These are phyloP conservation scores for Aspergillus spinulosporus DNA, from an alignment of 2,329 filamentous ascomycete genomes.

Conservation along the genomic window DNA sequence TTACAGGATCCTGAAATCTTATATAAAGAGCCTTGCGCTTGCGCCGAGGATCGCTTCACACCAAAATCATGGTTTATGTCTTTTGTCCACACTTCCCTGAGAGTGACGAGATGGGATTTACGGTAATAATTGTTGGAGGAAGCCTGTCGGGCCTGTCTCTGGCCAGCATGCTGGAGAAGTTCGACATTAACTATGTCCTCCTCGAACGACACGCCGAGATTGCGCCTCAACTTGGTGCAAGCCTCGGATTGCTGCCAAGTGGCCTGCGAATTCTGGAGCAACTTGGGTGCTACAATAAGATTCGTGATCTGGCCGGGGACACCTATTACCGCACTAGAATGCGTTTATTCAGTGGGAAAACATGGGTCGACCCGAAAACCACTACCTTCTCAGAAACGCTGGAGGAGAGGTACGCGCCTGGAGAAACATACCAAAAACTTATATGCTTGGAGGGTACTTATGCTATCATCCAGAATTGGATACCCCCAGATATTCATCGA, in stretches of 20 bases:
- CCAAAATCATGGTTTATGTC: no score
- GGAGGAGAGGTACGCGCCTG: no score
- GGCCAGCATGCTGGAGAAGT: slow-evolving; percentile 20
- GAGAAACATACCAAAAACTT: no score
- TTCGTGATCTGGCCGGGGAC: neutral
- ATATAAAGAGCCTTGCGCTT: no score
- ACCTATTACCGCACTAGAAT: no score
- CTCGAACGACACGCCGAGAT: slow-evolving; percentile 23
- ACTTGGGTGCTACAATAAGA: slow-evolving; percentile 15
- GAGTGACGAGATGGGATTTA: neutral
- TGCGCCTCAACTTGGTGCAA: slow-evolving; percentile 24
- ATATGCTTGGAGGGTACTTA: no score
- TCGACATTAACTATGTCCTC: slow-evolving; percentile 24
- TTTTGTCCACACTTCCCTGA: no score
- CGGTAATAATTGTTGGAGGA: neutral
- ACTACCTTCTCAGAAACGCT: no score
- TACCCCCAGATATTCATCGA: slow-evolving; percentile 28
- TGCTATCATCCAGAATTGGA: slow-evolving; percentile 18
- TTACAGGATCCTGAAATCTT: no score
- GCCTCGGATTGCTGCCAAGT: slow-evolving; percentile 22
- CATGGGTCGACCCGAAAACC: no score
- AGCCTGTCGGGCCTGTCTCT: slow-evolving; percentile 17
- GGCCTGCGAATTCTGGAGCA: slow-evolving; percentile 22
- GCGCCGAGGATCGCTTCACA: no score
- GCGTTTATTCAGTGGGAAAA: no score